These are phyloP conservation scores for Theileria equi DNA, from an alignment of 169 alveolate species.

Conservation along the genomic window DNA sequence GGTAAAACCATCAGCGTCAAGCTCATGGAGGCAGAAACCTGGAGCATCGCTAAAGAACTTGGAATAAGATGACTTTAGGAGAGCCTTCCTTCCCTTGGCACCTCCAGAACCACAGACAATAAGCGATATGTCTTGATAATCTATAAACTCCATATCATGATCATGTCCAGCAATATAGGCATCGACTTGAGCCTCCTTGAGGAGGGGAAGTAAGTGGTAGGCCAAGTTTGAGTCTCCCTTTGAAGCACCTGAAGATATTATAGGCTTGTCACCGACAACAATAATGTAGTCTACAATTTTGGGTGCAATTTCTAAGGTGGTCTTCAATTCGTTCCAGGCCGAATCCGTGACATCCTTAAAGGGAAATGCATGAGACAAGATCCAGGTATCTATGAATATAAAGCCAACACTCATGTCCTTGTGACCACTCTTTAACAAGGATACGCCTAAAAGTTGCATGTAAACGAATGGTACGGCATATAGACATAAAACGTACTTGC, in stretches of 20 bases:
- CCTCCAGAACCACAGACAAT: slow-evolving; percentile 83
- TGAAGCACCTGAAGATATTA: slow-evolving; percentile 82
- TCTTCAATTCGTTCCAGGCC: slow-evolving; percentile 84
- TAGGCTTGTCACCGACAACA: slow-evolving; percentile 87
- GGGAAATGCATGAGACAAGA: slow-evolving; percentile 81
- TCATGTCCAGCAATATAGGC: slow-evolving; percentile 88
- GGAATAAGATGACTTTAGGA: slow-evolving; percentile 63
- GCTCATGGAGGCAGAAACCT: slow-evolving; percentile 82
- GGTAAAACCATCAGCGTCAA: slow-evolving; percentile 71
- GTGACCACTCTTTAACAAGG: slow-evolving; percentile 72
- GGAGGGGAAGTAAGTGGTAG: slow-evolving; percentile 78
- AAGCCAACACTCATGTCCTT: slow-evolving; percentile 82
- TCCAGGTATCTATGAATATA: slow-evolving; percentile 87
- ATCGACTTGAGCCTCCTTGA: slow-evolving; percentile 84
- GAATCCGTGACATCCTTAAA: slow-evolving; percentile 75
- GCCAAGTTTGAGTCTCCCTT: slow-evolving; percentile 83
- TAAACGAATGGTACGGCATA: background rate
- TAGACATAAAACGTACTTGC: slow-evolving; percentile 65
- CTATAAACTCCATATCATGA: slow-evolving; percentile 78
- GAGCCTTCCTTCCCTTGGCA: slow-evolving; percentile 58
- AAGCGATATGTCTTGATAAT: slow-evolving; percentile 60
- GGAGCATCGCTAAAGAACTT: slow-evolving; percentile 72
- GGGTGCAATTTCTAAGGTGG: slow-evolving; percentile 82
- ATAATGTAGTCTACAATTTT: slow-evolving; percentile 81
- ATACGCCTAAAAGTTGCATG: slow-evolving; percentile 32